phyloP scores from a whole-genome alignment of 2,329 filamentous ascomycete species.

The Xylariaceae sp. region DNA sequence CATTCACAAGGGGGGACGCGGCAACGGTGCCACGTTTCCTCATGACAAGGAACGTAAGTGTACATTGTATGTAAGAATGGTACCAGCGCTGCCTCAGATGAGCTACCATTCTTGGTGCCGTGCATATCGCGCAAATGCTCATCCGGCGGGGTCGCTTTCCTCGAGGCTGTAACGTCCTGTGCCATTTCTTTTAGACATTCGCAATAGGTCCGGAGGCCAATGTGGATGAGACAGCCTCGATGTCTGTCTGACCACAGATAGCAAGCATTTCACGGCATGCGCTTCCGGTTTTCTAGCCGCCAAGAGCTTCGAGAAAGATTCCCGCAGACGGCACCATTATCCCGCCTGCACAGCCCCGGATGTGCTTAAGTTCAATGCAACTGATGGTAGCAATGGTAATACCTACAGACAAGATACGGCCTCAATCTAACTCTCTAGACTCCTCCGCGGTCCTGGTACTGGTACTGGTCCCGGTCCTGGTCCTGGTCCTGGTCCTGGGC shows the following conservation, averaged over 20 bases:
- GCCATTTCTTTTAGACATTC: background rate
- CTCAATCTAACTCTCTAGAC: background rate
- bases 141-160: background rate
- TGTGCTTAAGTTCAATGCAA: background rate
- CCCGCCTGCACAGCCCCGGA: background rate
- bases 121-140: conserved; percentile 1
- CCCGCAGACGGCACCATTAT: background rate
- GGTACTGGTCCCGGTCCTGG: background rate
- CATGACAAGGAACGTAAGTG: background rate
- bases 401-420: background rate
- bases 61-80: background rate
- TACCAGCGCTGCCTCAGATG: conserved; percentile 2
- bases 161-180: background rate
- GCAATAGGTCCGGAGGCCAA: background rate
- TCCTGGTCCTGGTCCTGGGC: background rate
- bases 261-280: background rate
- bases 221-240: background rate
- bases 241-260: background rate
- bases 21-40: conserved; percentile 15
- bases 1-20: background rate
- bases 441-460: background rate
- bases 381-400: background rate
- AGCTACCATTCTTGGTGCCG: conserved; percentile 6
- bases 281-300: conserved; percentile 1
- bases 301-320: conserved; percentile 3